Evolutionary conservation across 2,329 filamentous ascomycete genomes (phyloP), one percentile per base, ranked within the genome.

Genomic region (Fusarium xylarioides): DNA sequence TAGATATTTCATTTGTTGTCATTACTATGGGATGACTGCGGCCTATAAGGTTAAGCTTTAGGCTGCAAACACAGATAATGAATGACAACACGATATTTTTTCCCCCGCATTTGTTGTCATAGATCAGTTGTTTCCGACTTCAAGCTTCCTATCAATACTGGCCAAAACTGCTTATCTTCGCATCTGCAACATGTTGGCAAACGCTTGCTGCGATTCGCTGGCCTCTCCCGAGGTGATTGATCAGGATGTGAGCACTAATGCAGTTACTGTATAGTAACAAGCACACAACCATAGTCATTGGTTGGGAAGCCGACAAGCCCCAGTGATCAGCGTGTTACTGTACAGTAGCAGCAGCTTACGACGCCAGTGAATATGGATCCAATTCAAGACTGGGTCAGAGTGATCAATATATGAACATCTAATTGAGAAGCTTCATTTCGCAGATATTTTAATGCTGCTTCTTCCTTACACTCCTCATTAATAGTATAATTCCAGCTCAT

Each of bases 241-340:
- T 28, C 43, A 44, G 42, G 16, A 6, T 16, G 61, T 66, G 19
- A 49, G 55, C 64, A 28, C 66, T 68, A 68, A 68, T 63, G 66
- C 56, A 11, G 44, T 23, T 43, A 68, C 66, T 68, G 66, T 68
- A 68, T 64, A 68, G 66, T 68, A 55, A 40, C 23, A 19, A 15
- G 1, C 11, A 50, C 7, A 7, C 12, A 1, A 3, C 14, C 21
- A 9, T 5, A 16, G 30, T 49, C 11, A 68, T 63, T 68, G 64
- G 66, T 4, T 18, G 18, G 16, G n/a, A 26, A 10, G 4, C 8
- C 0, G 7, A 3, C 16, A 18, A 49, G 12, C 23, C 35, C 30
- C 30, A 16, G 11, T 60, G 14, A 59, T 66, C 61, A 12, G 9
- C 56, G 0, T 5, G 52, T 60, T 63, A 68, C 64, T 68, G 64